phyloP scores from a whole-genome alignment of 1,284 basidiomycete species.

The Trametes polyzona region DNA sequence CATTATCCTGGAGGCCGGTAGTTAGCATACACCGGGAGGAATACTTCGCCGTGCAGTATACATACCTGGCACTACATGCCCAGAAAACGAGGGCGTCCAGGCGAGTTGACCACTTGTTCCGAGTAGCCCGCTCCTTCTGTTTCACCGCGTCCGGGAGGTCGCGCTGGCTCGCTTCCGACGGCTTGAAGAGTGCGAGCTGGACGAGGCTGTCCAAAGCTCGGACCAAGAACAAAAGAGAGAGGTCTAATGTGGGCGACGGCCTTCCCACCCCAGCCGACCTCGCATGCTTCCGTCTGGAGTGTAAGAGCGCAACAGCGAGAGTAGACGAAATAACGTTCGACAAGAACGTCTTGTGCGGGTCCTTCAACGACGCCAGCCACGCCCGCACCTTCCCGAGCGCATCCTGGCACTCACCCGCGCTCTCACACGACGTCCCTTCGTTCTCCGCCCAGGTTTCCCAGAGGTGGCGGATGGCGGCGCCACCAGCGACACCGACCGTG shows the following conservation, averaged over 20 bases:
- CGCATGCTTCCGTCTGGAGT: conserved; percentile 42
- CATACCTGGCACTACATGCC: conserved; percentile 73
- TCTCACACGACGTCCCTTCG: background rate
- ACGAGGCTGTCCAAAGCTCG: conserved; percentile 65
- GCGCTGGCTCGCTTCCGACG: conserved; percentile 14
- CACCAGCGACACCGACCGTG: conserved; percentile 65
- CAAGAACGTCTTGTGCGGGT: conserved; percentile 56
- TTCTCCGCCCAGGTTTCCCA: conserved; percentile 43
- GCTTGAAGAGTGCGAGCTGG: conserved; percentile 52
- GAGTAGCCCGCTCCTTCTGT: conserved; percentile 21
- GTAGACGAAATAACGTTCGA: conserved; percentile 61
- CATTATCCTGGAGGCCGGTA: conserved; percentile 63
- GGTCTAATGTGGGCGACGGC: conserved; percentile 63
- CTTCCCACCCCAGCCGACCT: conserved; percentile 18
- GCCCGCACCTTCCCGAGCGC: conserved; percentile 1
- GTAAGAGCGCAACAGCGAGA: conserved; percentile 58
- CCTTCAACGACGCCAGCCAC: conserved; percentile 34
- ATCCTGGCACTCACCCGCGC: background rate
- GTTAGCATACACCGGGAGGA: background rate
- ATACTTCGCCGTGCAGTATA: too few species aligned
- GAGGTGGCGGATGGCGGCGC: conserved; percentile 51
- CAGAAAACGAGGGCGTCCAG: conserved; percentile 75
- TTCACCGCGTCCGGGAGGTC: conserved; percentile 18
- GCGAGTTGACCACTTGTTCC: conserved; percentile 42
- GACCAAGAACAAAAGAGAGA: conserved; percentile 70